A percentile compares a stretch with the other conserved stretches of the same genome.
phyloP scores from a whole-genome alignment of 2,329 filamentous ascomycete species.

The Grosmannia serpens region DNA sequence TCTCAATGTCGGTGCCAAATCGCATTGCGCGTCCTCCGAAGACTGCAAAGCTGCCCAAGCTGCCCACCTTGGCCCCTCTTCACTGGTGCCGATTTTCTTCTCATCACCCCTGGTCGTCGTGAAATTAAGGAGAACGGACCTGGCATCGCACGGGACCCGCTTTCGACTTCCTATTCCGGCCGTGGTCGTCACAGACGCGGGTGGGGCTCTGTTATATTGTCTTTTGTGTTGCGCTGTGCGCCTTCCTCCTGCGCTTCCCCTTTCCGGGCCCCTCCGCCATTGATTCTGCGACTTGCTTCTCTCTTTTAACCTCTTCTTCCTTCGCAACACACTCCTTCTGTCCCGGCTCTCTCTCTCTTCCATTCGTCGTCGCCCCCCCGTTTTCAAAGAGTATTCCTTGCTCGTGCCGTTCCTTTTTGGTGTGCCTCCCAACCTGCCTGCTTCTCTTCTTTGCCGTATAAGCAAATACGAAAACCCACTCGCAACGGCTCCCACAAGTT shows the following conservation, averaged over 20 bases:
- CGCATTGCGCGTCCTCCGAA: background rate
- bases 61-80: background rate
- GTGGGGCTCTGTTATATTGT: constrained; percentile 2
- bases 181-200: background rate
- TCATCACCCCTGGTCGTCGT: background rate
- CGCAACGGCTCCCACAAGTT: background rate
- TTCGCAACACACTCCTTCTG: background rate
- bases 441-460: background rate
- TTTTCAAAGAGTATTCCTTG: constrained; percentile 7
- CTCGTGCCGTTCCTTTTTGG: constrained; percentile 9
- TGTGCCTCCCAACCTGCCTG: background rate
- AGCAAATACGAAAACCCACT: too few species aligned
- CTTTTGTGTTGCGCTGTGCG: background rate
- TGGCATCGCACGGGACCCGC: background rate
- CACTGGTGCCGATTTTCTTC: background rate
- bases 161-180: background rate
- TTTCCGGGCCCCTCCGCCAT: background rate
- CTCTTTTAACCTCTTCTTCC: background rate
- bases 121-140: constrained; percentile 7
- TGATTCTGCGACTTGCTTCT: background rate
- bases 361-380: background rate
- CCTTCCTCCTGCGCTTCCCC: background rate
- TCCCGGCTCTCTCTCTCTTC: background rate
- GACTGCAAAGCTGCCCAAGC: background rate
- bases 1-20: background rate